phyloP scores from a whole-genome alignment of 2,329 filamentous ascomycete species.

The Fusarium scirpi region DNA sequence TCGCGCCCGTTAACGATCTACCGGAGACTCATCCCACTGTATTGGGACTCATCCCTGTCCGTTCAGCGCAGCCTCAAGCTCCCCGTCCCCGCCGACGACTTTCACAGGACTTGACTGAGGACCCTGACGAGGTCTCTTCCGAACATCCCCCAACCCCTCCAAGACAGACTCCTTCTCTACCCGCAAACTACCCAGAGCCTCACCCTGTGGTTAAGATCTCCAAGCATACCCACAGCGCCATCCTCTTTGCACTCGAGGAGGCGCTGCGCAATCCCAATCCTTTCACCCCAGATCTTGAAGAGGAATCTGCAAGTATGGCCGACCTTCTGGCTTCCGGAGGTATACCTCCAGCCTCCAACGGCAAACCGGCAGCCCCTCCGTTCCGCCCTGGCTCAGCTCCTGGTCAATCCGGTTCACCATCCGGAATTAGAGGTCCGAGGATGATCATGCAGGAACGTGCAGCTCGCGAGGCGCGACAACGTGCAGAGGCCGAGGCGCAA shows the following conservation, averaged over 20 bases:
- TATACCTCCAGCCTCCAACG: slow-evolving; percentile 66
- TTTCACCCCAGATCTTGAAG: slow-evolving; percentile 85
- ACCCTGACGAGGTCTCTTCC: slow-evolving; percentile 56
- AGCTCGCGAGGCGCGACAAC: slow-evolving; percentile 78
- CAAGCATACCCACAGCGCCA: slow-evolving; percentile 85
- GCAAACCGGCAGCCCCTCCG: slow-evolving; percentile 61
- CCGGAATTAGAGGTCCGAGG: slow-evolving; percentile 83
- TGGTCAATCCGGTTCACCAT: slow-evolving; percentile 66
- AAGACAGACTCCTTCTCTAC: slow-evolving; percentile 47
- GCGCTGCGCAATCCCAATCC: slow-evolving; percentile 83
- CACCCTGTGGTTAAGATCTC: slow-evolving; percentile 75
- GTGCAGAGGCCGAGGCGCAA: slow-evolving; percentile 73
- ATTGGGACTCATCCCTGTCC: slow-evolving; percentile 52
- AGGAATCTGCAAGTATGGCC: slow-evolving; percentile 94
- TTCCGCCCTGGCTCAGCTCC: slow-evolving; percentile 62
- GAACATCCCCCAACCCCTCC: slow-evolving; percentile 46
- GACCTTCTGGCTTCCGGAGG: slow-evolving; percentile 75
- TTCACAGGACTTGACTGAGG: slow-evolving; percentile 64
- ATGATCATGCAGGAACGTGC: slow-evolving; percentile 92
- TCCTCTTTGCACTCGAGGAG: slow-evolving; percentile 93
- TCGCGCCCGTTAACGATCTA: slow-evolving; percentile 37
- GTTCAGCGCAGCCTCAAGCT: slow-evolving; percentile 55
- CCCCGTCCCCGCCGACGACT: slow-evolving; percentile 51
- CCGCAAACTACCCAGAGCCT: slow-evolving; percentile 53
- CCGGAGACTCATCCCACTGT: slow-evolving; percentile 45